These are phyloP conservation scores for Penicillium soppii DNA, from an alignment of 495 filamentous ascomycete species.

Conservation along the genomic window DNA sequence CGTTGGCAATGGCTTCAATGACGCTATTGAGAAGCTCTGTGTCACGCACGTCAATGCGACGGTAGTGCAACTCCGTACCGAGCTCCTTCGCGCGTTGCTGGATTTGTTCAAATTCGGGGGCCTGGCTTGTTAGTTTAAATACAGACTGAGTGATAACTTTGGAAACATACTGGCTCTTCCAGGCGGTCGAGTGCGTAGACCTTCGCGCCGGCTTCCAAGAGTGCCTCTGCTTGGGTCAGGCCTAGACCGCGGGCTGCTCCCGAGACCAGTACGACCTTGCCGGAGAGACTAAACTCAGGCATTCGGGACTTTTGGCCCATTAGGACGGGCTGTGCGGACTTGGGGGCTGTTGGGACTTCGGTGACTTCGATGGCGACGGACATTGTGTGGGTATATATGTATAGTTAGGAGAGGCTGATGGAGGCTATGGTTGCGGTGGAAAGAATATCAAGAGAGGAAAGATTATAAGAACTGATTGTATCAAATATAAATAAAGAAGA, in stretches of 20 bases:
- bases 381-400: slow-evolving; percentile 22
- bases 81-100: slow-evolving; percentile 67
- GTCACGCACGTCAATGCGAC: slow-evolving; percentile 83
- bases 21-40: slow-evolving; percentile 64
- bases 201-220: slow-evolving; percentile 78
- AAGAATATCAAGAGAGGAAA: neutral
- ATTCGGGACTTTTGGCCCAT: slow-evolving; percentile 49
- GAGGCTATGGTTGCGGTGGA: neutral
- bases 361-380: slow-evolving; percentile 44
- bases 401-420: neutral
- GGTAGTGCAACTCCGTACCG: slow-evolving; percentile 70
- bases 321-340: slow-evolving; percentile 22
- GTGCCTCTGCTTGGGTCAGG: slow-evolving; percentile 72
- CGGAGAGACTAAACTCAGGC: slow-evolving; percentile 76
- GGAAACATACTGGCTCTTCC: slow-evolving; percentile 40
- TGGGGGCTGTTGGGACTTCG: slow-evolving; percentile 24
- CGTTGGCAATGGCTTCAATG: slow-evolving; percentile 65
- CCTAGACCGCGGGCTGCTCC: slow-evolving; percentile 80
- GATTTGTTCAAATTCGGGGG: slow-evolving; percentile 59
- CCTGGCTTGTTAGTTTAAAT: slow-evolving; percentile 27
- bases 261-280: slow-evolving; percentile 75
- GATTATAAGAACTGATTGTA: neutral
- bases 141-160: neutral
- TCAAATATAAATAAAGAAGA: neutral
- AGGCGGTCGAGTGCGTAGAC: slow-evolving; percentile 51